Percentiles rank a stretch among this genome's conserved stretches.
These are phyloP conservation scores for Apiospora pterosperma DNA, from an alignment of 2,329 filamentous ascomycete genomes.

Conservation along the genomic window DNA sequence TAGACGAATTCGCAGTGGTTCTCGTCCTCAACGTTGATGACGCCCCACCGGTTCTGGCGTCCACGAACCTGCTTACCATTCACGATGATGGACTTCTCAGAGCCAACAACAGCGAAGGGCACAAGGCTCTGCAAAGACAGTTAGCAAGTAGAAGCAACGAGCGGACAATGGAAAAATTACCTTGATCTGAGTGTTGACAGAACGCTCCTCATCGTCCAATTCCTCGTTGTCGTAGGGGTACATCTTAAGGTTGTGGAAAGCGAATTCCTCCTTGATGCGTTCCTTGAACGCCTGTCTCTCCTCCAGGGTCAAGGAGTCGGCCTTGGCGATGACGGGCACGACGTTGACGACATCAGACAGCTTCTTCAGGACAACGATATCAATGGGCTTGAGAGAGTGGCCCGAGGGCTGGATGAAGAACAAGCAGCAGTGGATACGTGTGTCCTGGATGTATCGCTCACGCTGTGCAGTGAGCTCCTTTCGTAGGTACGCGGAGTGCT, in stretches of 20 bases:
- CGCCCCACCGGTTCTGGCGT: constrained; percentile 98
- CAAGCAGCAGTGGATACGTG: constrained; percentile 97
- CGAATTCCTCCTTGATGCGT: constrained; percentile 98
- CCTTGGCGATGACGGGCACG: constrained; percentile 97
- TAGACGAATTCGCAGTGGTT: constrained; percentile 99
- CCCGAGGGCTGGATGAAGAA: constrained; percentile 99
- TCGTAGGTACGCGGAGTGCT: constrained; percentile 97
- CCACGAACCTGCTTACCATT: constrained; percentile 96
- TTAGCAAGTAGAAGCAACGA: constrained; percentile 28
- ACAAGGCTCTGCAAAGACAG: constrained; percentile 67
- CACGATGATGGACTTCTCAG: constrained; percentile 96
- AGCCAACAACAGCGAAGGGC: constrained; percentile 96
- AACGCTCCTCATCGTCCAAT: constrained; percentile 93
- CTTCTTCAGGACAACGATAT: constrained; percentile 99
- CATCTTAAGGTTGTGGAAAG: constrained; percentile 99
- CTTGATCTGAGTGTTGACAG: constrained; percentile 95
- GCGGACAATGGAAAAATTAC: constrained; percentile 42
- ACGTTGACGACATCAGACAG: constrained; percentile 99
- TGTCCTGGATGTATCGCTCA: constrained; percentile 99
- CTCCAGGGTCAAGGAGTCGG: constrained; percentile 91
- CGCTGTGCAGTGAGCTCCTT: constrained; percentile 99
- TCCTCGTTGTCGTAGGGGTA: constrained; percentile 99
- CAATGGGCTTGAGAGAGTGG: constrained; percentile 97
- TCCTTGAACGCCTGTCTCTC: constrained; percentile 97
- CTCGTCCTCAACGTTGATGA: constrained; percentile 99